Evolutionary conservation across 2,329 filamentous ascomycete species (phyloP).

Genomic region (Alternaria sp.): DNA sequence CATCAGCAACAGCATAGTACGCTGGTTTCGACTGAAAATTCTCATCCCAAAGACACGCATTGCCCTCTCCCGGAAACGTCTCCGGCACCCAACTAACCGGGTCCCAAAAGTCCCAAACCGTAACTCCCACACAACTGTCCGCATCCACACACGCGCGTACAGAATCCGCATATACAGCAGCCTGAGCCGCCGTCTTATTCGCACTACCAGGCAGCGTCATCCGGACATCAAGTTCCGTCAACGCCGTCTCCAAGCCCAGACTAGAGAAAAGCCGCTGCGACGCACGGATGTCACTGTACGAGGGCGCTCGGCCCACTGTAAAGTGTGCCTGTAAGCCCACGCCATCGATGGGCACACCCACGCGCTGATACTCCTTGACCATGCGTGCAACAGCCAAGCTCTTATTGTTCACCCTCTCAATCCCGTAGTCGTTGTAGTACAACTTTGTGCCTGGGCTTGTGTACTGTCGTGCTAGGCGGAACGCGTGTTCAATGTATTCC

Average conservation of each 20-base stretch:
- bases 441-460: slow-evolving; percentile 66
- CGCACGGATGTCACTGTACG: slow-evolving; percentile 54
- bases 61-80: slow-evolving; percentile 50
- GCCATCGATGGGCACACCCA: slow-evolving; percentile 64
- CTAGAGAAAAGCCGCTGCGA: slow-evolving; percentile 62
- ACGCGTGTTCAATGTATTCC: slow-evolving; percentile 66
- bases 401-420: slow-evolving; percentile 64
- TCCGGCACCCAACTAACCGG: slow-evolving; percentile 52
- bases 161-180: slow-evolving; percentile 56
- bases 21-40: slow-evolving; percentile 47
- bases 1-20: slow-evolving; percentile 45
- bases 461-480: slow-evolving; percentile 61
- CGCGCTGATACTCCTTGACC: slow-evolving; percentile 48
- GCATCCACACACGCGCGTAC: slow-evolving; percentile 51
- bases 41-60: slow-evolving; percentile 44
- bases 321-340: slow-evolving; percentile 70
- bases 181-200: slow-evolving; percentile 57
- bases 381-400: slow-evolving; percentile 42
- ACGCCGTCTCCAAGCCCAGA: slow-evolving; percentile 65
- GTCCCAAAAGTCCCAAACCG: slow-evolving; percentile 56
- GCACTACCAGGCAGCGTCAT: slow-evolving; percentile 56
- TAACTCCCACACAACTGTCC: slow-evolving; percentile 51
- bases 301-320: slow-evolving; percentile 63
- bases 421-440: slow-evolving; percentile 71
- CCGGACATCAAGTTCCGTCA: slow-evolving; percentile 70